A percentile compares a stretch with the other conserved stretches of the same genome.
Evolutionary conservation across 1,284 basidiomycete genomes (phyloP).

Genomic region (Phylloboletellus chloephorus): DNA sequence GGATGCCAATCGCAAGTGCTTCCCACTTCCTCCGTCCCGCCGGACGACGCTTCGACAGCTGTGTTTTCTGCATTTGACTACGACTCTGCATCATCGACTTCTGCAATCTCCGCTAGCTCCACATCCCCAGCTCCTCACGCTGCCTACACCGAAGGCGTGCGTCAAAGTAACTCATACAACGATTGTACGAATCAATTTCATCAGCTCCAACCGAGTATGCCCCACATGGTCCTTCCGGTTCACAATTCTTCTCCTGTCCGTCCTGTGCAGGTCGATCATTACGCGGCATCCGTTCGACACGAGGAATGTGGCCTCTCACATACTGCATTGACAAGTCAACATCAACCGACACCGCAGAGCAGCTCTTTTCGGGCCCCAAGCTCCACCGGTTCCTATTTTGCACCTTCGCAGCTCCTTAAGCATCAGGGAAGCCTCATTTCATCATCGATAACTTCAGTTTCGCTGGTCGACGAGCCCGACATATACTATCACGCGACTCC

Average conservation of each 20-base stretch:
- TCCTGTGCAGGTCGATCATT: constrained; percentile 36
- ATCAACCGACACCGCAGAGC: constrained; percentile 18
- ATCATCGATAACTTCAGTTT: constrained; percentile 27
- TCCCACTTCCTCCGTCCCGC: constrained; percentile 23
- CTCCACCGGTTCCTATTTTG: constrained; percentile 28
- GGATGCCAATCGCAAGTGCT: constrained; percentile 24
- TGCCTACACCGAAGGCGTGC: constrained; percentile 27
- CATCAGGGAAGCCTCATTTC: constrained; percentile 25
- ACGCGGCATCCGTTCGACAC: constrained; percentile 27
- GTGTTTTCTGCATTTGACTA: constrained; percentile 31
- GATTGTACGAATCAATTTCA: constrained; percentile 30
- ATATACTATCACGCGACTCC: constrained; percentile 26
- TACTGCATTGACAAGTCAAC: constrained; percentile 22
- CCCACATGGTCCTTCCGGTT: constrained; percentile 26
- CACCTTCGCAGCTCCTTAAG: constrained; percentile 23
- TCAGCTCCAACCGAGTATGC: constrained; percentile 30
- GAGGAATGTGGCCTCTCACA: constrained; percentile 29
- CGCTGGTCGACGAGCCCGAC: constrained; percentile 27
- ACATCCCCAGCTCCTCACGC: constrained; percentile 27
- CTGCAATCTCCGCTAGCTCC: constrained; percentile 27
- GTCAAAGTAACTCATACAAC: constrained; percentile 20
- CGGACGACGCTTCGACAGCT: constrained; percentile 17
- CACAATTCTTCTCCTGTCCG: constrained; percentile 24
- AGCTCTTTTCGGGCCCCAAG: constrained; percentile 18
- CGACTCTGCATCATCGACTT: constrained; percentile 24